Percentiles rank a stretch among this genome's conserved stretches.
These are phyloP conservation scores for Solanum medicagineum DNA, from an alignment of 257 asterid species.

Conservation along the genomic window DNA sequence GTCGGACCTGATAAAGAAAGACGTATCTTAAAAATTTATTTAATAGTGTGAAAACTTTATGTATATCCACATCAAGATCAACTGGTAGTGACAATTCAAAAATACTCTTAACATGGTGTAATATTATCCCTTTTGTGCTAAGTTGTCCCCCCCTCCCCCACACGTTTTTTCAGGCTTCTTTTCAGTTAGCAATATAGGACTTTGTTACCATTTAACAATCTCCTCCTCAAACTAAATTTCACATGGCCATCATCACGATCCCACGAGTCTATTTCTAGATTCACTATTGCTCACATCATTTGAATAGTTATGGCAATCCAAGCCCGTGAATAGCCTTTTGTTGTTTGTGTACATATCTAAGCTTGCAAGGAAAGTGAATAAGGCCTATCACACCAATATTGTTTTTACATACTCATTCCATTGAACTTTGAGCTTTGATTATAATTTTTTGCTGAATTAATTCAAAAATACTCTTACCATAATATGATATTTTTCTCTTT, in stretches of 20 bases:
- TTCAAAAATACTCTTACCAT: too few relatives aligned
- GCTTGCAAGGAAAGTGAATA: too few relatives aligned
- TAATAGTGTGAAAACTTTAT: background rate
- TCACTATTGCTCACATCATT: too few relatives aligned
- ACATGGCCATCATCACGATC: background rate
- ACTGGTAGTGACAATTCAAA: accelerated
- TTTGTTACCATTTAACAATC: background rate
- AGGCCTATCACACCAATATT: too few relatives aligned
- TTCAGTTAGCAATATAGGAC: background rate
- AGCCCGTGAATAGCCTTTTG: background rate
- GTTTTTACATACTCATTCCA: too few relatives aligned
- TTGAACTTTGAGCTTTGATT: too few relatives aligned
- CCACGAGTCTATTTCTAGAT: background rate
- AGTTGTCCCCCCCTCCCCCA: accelerated
- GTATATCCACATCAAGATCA: background rate
- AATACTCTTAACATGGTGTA: background rate
- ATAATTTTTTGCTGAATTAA: too few relatives aligned
- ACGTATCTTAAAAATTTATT: too few relatives aligned
- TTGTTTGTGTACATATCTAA: too few relatives aligned
- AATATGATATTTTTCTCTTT: too few relatives aligned
- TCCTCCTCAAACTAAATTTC: background rate
- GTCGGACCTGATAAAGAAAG: too few relatives aligned
- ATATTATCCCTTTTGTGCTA: background rate
- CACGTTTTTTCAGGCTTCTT: background rate
- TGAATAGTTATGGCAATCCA: background rate